phyloP scores from a whole-genome alignment of 225 moss, liverwort and hornwort genomes.

The Pleurozium schreberi region DNA sequence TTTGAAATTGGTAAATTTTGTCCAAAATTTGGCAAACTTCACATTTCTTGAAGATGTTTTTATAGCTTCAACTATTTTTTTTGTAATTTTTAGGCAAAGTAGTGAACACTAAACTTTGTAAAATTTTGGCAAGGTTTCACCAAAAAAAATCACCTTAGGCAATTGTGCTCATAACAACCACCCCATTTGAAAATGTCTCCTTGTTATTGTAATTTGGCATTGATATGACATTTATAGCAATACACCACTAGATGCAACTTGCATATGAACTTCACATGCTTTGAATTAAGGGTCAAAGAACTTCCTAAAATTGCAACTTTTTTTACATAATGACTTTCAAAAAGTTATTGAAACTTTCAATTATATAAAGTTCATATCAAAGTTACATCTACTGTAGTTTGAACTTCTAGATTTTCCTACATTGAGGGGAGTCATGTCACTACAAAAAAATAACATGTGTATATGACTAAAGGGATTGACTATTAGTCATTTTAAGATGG shows the following conservation, averaged over 20 bases:
- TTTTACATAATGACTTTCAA: background rate
- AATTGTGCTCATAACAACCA: background rate
- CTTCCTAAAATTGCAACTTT: background rate
- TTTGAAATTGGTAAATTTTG: background rate
- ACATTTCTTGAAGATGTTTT: background rate
- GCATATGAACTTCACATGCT: background rate
- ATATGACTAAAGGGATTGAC: rapidly evolving
- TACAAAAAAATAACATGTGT: background rate
- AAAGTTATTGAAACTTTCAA: too few relatives aligned
- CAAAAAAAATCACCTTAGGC: too few relatives aligned
- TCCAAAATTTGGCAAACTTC: background rate
- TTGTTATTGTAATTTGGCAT: background rate
- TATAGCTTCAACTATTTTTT: background rate
- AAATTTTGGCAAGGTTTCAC: background rate
- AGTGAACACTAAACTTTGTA: background rate
- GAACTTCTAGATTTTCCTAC: background rate
- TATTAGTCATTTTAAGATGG: background rate
- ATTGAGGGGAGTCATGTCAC: background rate
- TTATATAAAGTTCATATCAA: background rate
- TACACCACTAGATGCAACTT: rapidly evolving
- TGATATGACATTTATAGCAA: rapidly evolving
- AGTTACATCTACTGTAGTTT: background rate
- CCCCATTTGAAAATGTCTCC: background rate
- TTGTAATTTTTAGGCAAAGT: too few relatives aligned
- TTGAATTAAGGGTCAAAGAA: background rate